Evolutionary conservation across 306 rosid genomes (phyloP), one percentile per base, ranked within the genome.

Genomic region (Acmispon strigosus): DNA sequence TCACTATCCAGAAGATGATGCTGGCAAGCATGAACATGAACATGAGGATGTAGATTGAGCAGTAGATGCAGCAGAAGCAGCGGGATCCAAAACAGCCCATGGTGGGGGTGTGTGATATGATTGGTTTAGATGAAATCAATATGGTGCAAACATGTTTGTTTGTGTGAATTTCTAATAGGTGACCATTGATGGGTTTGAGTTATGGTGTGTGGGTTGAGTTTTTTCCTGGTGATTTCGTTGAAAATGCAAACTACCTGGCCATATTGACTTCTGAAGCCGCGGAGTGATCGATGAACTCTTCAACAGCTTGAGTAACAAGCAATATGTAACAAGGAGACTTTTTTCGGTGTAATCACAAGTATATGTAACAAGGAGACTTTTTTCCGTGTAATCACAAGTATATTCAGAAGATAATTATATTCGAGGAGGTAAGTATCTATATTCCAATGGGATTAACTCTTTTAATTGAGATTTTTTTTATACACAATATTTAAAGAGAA

Each of bases 201-300:
- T 9, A 10, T 29, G 9, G 12, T n/a, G n/a, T n/a, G n/a, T n/a
- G n/a, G n/a, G n/a, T n/a, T 7, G 14, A 11, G 12, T 44, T 10
- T 55, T 56, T 76, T 66, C 74, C 6, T 17, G 3, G 69, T 19
- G 34, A 15, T 16, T 48, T 66, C 74, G 5, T 36, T 22, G 53
- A 2, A 61, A 73, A 16, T 20, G n/a, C 42, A 55, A 6, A 4
- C 6, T 0, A 54, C 7, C 29, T 22, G 12, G 37, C 9, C 51
- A 42, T 22, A 3, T 62, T 73, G 78, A 73, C 71, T 51, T 62
- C 39, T 58, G 57, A 11, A 43, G 16, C 56, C 72, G 29, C n/a
- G n/a, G n/a, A n/a, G 49, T 49, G 54, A 49, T 66, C 27, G 1
- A 1, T 9, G 37, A 47, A 65, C 44, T 49, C 13, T 66, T 48